Percentiles rank a stretch among this genome's conserved stretches.
Conservation (phyloP, 1,139 yeast genomes). For the Diutina pseudorugosa region DNA sequence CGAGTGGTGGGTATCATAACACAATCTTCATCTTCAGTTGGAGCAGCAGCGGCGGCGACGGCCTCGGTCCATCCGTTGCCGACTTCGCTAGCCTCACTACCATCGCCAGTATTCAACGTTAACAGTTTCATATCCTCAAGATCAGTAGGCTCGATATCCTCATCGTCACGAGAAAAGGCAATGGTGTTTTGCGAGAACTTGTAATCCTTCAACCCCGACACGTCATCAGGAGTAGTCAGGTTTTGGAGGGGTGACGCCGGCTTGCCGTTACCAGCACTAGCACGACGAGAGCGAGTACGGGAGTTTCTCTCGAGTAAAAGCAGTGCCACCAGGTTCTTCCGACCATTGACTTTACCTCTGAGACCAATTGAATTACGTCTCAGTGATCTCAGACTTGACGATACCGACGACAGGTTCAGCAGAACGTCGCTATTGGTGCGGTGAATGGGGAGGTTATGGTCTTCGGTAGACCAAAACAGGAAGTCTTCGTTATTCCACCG, state of each 20-base stretch:
- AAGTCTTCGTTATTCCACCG: conserved; percentile 90
- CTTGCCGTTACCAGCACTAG: not conserved
- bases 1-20: not conserved
- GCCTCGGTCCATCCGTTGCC: not conserved
- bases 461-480: conserved; percentile 73
- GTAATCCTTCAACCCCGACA: not conserved
- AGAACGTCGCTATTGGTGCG: conserved; percentile 5
- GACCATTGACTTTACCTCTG: not conserved
- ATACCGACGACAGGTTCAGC: not conserved
- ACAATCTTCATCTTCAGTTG: not conserved
- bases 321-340: not conserved
- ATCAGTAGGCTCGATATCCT: not conserved
- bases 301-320: not conserved
- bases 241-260: not conserved
- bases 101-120: not conserved
- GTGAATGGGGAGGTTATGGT: conserved; percentile 19
- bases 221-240: not conserved
- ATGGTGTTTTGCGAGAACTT: not conserved
- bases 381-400: not conserved
- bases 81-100: not conserved
- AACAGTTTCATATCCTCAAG: not conserved
- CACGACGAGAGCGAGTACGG: not conserved
- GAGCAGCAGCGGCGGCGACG: not conserved
- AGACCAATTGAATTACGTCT: not conserved
- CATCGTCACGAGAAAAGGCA: not conserved